These are phyloP conservation scores for Ascochyta viciae-villosae DNA, from an alignment of 2,329 filamentous ascomycete species.

Conservation along the genomic window DNA sequence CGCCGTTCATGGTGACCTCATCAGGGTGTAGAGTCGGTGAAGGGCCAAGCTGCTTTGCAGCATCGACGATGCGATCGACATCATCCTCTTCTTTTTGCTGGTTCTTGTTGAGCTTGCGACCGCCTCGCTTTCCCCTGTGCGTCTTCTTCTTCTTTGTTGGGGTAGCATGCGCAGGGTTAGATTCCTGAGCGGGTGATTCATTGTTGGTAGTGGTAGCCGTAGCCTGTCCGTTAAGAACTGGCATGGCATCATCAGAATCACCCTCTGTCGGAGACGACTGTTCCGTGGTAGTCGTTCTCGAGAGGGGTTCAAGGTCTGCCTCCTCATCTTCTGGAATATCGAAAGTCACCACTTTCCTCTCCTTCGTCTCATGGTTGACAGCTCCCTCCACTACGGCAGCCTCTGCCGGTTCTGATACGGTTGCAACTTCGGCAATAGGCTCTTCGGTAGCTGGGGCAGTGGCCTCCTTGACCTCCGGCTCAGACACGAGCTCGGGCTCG, in stretches of 20 bases:
- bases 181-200: conserved; percentile 32
- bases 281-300: conserved; percentile 44
- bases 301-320: conserved; percentile 43
- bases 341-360: conserved; percentile 46
- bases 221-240: conserved; percentile 12
- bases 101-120: conserved; percentile 55
- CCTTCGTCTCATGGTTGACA: conserved; percentile 30
- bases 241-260: conserved; percentile 21
- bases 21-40: conserved; percentile 47
- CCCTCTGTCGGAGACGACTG: conserved; percentile 29
- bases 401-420: conserved; percentile 10
- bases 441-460: conserved; percentile 9
- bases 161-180: conserved; percentile 29
- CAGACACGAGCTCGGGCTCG: conserved; percentile 1
- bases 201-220: conserved; percentile 15
- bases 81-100: conserved; percentile 46
- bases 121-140: conserved; percentile 57
- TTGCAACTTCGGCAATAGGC: conserved; percentile 8
- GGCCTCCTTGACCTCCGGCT: neutral
- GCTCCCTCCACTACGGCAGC: conserved; percentile 14
- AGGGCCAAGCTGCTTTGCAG: conserved; percentile 48
- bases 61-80: conserved; percentile 49
- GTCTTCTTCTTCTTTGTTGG: conserved; percentile 58
- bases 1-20: conserved; percentile 50
- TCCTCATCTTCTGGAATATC: conserved; percentile 38